Evolutionary conservation across 2,329 filamentous ascomycete species (phyloP).

Genomic region (Aspergillus fischeri): DNA sequence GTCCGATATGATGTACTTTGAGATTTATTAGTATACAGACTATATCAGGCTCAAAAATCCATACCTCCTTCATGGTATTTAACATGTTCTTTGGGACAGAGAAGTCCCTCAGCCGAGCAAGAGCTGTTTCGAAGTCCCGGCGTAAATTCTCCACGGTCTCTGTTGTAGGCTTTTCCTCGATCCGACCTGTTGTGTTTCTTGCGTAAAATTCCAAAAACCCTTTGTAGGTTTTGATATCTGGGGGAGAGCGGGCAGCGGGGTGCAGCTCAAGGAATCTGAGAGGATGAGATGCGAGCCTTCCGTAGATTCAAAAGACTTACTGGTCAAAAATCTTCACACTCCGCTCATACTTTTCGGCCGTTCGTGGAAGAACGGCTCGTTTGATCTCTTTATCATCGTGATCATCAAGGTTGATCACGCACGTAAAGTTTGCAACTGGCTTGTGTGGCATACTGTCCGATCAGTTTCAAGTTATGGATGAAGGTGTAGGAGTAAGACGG

Average conservation of each 20-base stretch:
- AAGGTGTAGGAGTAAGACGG: too few relatives aligned
- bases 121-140: neutral
- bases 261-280: neutral
- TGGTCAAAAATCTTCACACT: neutral
- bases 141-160: neutral
- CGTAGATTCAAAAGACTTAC: neutral
- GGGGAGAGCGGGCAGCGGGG: neutral
- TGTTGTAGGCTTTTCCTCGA: constrained; percentile 1
- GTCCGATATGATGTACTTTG: too few relatives aligned
- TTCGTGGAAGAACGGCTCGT: neutral
- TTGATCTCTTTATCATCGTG: constrained; percentile 1
- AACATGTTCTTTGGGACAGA: neutral
- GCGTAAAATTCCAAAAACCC: neutral
- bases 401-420: neutral
- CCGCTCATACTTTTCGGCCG: neutral
- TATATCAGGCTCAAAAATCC: too few relatives aligned
- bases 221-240: neutral
- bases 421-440: neutral
- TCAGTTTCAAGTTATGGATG: too few relatives aligned
- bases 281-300: neutral
- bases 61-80: neutral
- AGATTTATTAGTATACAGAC: too few relatives aligned
- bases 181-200: neutral
- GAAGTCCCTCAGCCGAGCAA: neutral
- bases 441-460: too few relatives aligned